Base-by-base conservation (phyloP, 768 basidiomycete species). In the Leucocoprinus leucothites region DNA sequence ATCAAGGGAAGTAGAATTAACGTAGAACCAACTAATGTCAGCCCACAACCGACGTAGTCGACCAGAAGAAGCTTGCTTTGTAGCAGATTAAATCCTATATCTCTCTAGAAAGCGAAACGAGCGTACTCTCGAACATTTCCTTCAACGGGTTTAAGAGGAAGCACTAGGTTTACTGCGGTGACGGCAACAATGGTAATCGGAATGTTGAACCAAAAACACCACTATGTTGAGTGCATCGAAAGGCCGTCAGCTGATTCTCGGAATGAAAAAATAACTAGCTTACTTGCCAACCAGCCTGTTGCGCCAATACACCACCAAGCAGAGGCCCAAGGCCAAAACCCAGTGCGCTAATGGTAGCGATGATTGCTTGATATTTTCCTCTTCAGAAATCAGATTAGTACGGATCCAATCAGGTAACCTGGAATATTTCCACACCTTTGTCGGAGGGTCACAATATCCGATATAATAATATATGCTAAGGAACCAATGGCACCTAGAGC, bases 281-380 rank as follows among this genome's bases (percentile, higher is more conserved):
- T 64, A 84, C 84, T 57, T 79, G 71, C 87, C 87, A 88, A 46
- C 76, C 81, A 48, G 79, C 82, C 64, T 88, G 73, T 2, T 31
- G 31, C 5, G 84, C 74, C 36, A 89, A 67, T 0, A 77, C 77
- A 49, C 89, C 87, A 4, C 88, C 87, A 3, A 89, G 71, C 0
- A 87, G 71, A 0, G 87, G 88, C 0, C 88, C 87, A 6, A 87
- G 72, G 0, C 81, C 78, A 60, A 84, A 87, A 3, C 86, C 84
- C 8, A 85, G 66, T 0, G 84, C 82, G 21, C 75, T 66, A 8
- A 75, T 69, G 5, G 76, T 81, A 2, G 83, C 82, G 18, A 86
- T 84, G 34, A 89, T 85, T 1, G 88, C 89, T 61, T 88, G 86
- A 62, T 89, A 91, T 69, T 89, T 89, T 21, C 87, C 87, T 58